phyloP scores from a whole-genome alignment of 2,329 filamentous ascomycete genomes.

The Cladophialophora immunda region DNA sequence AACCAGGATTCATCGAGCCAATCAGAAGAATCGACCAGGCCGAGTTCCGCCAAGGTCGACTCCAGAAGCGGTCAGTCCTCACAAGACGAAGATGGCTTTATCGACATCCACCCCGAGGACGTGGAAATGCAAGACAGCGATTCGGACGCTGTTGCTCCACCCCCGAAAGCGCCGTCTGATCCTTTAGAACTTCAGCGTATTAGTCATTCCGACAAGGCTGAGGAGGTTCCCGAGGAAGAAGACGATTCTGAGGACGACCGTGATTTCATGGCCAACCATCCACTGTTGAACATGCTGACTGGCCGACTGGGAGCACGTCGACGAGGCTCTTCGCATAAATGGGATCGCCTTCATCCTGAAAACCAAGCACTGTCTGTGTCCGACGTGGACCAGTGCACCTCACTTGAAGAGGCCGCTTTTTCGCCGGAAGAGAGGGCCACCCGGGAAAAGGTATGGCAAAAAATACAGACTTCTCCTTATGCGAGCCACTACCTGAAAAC shows the following conservation, averaged over 20 bases:
- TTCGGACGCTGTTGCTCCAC: slow-evolving; percentile 23
- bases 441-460: slow-evolving; percentile 64
- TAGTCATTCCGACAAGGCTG: slow-evolving; percentile 33
- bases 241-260: slow-evolving; percentile 40
- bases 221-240: slow-evolving; percentile 34
- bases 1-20: slow-evolving; percentile 19
- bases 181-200: slow-evolving; percentile 37
- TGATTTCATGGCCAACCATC: slow-evolving; percentile 39
- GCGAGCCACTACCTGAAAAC: not conserved
- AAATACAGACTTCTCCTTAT: not conserved
- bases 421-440: slow-evolving; percentile 65
- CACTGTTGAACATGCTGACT: slow-evolving; percentile 41
- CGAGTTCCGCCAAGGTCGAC: slow-evolving; percentile 34
- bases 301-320: slow-evolving; percentile 39
- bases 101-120: slow-evolving; percentile 40
- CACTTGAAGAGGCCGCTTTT: slow-evolving; percentile 66
- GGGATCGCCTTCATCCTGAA: slow-evolving; percentile 73
- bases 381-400: slow-evolving; percentile 62
- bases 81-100: slow-evolving; percentile 41
- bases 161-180: slow-evolving; percentile 18
- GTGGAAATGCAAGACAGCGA: slow-evolving; percentile 36
- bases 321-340: slow-evolving; percentile 39
- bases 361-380: slow-evolving; percentile 73
- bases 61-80: slow-evolving; percentile 26
- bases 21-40: slow-evolving; percentile 27